These are phyloP conservation scores for Marasmius oreades DNA, from an alignment of 1,284 basidiomycete species.

Conservation along the genomic window DNA sequence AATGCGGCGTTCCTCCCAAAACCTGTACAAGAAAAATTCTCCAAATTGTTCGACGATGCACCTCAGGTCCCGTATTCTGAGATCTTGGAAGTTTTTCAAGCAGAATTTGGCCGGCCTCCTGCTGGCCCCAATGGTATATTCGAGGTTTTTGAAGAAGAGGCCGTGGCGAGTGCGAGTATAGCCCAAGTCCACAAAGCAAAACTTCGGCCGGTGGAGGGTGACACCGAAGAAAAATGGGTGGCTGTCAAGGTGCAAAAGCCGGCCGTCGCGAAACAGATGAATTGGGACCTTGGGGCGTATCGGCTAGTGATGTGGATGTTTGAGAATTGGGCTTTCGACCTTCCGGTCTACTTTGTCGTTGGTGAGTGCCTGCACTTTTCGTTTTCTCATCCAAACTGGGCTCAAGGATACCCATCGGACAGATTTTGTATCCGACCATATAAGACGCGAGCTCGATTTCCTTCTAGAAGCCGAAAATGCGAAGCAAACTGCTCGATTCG, in stretches of 20 bases:
- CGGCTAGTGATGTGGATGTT: constrained; percentile 71
- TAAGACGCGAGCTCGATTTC: constrained; percentile 82
- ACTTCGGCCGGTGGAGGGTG: constrained; percentile 42
- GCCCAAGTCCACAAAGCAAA: constrained; percentile 86
- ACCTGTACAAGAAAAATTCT: constrained; percentile 79
- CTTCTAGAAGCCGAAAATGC: constrained; percentile 71
- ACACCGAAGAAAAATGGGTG: constrained; percentile 56
- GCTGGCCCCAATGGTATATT: constrained; percentile 72
- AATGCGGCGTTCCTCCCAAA: constrained; percentile 82
- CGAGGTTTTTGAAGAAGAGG: constrained; percentile 67
- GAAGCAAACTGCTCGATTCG: constrained; percentile 50
- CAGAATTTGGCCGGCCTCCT: constrained; percentile 67
- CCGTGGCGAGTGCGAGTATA: constrained; percentile 83
- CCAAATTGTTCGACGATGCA: constrained; percentile 81
- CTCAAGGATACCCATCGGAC: not conserved
- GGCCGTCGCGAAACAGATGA: constrained; percentile 79
- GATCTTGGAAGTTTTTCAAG: constrained; percentile 64
- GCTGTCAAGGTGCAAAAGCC: constrained; percentile 94
- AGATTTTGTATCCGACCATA: constrained; percentile 81
- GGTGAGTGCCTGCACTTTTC: constrained; percentile 35
- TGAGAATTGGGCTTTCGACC: constrained; percentile 70
- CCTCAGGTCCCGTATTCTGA: constrained; percentile 76
- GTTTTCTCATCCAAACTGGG: constrained; percentile 1
- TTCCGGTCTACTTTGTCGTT: constrained; percentile 74
- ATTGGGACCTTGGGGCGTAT: constrained; percentile 74